Percentiles rank a stretch among this genome's conserved stretches.
Evolutionary conservation across 345 rosid species (phyloP).

Genomic region (Alliaria petiolata): DNA sequence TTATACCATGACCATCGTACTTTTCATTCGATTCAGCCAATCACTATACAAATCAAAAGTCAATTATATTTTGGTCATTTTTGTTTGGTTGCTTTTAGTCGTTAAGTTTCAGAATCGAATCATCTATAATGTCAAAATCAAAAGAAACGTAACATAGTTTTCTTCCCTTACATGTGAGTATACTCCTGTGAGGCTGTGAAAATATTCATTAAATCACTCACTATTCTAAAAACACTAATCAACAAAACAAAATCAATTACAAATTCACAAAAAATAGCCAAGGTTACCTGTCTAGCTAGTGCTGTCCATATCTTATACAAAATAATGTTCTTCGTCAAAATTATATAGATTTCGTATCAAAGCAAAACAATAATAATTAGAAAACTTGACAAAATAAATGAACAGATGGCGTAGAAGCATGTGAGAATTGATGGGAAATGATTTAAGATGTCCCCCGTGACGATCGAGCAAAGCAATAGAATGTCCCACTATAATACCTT

Average conservation of each 20-base stretch:
- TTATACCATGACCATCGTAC: background rate
- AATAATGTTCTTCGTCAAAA: background rate
- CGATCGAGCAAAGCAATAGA: slow-evolving; percentile 32
- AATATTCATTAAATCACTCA: background rate
- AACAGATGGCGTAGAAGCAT: slow-evolving; percentile 26
- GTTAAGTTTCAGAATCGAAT: background rate
- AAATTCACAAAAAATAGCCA: background rate
- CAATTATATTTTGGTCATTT: background rate
- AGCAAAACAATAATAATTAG: background rate
- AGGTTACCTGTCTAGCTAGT: slow-evolving; percentile 13
- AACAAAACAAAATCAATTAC: background rate
- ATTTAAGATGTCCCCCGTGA: slow-evolving; percentile 35
- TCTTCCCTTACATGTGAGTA: slow-evolving; percentile 5
- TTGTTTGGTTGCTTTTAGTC: background rate
- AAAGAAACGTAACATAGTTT: background rate
- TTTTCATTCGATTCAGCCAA: background rate
- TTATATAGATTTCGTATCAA: background rate
- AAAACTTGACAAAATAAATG: background rate
- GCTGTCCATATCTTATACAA: slow-evolving; percentile 6
- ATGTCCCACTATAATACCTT: slow-evolving; percentile 26
- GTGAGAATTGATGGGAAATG: slow-evolving; percentile 29
- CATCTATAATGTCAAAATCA: background rate
- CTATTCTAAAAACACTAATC: background rate
- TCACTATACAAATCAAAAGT: background rate
- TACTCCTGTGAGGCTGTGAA: background rate